Base-by-base conservation (phyloP, 805 yeast species). In the Candida xyloterini region DNA sequence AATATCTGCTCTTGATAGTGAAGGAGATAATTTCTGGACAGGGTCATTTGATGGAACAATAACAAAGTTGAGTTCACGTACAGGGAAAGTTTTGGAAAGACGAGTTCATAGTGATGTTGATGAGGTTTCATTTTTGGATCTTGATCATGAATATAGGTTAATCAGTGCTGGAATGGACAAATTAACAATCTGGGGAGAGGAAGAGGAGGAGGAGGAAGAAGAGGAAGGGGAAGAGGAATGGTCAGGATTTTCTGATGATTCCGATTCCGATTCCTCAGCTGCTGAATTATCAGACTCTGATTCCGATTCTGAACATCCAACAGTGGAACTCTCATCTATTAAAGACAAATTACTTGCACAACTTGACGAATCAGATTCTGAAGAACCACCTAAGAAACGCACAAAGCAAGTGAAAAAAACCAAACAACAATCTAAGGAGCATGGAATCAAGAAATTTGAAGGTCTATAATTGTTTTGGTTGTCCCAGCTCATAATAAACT, bases 131-230 rank as follows among this genome's bases (percentile, higher is more conserved):
- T 70, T 74, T 30, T 65, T 91, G 47, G 97, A 89, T 56, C 67
- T 87, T 38, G 99, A 91, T 59, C 78, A 59, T 48, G 84, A 83
- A 40, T 93, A 88, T 55, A 73, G 96, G 44, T 65, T 89, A 38
- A 77, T 85, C 3, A 79, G 85, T 58, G 88, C 84, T 5, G 93
- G 96, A 15, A 83, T 90, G 89, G 91, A 85, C 33, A 70, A 73
- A 20, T 66, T 91, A 42, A 83, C 81, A 51, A 67, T 91, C 5
- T 91, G 98, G 98, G 65, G 55, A 5, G 13, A 9, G n/a, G 33
- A 20, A 11, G 39, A 30, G 11, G 33, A 20, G 15, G 33, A 45
- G 7, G 52, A 47, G 4, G 38, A 34, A 15, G 44, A 42, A 10
- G 49, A 36, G 8, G 31, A 35, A 26, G 39, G 39, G 15, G 54